These are phyloP conservation scores for Glaciozyma antarctica DNA, from an alignment of 768 basidiomycete genomes.

Conservation along the genomic window DNA sequence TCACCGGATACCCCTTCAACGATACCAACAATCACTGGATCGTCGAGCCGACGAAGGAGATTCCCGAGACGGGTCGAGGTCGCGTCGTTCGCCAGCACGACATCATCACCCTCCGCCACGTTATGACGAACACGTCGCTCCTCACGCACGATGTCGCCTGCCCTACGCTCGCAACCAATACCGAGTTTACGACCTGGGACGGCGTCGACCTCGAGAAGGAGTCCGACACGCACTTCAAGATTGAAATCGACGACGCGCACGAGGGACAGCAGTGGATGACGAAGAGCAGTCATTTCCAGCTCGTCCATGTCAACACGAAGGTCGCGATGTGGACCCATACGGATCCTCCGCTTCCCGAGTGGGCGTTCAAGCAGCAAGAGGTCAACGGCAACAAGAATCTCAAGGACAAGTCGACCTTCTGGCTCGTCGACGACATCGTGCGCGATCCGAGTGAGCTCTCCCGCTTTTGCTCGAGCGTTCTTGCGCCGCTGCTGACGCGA, in stretches of 20 bases:
- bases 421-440: slow-evolving; percentile 80
- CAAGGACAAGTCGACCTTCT: slow-evolving; percentile 67
- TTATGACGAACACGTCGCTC: slow-evolving; percentile 69
- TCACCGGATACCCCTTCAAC: slow-evolving; percentile 71
- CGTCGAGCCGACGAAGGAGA: slow-evolving; percentile 84
- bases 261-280: slow-evolving; percentile 82
- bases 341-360: slow-evolving; percentile 69
- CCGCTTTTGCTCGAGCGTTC: not conserved
- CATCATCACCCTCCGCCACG: slow-evolving; percentile 76
- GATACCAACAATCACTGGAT: slow-evolving; percentile 96
- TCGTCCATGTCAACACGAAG: slow-evolving; percentile 77
- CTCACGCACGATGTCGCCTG: slow-evolving; percentile 97
- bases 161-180: slow-evolving; percentile 92
- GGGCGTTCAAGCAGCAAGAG: slow-evolving; percentile 96
- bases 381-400: slow-evolving; percentile 94
- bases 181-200: slow-evolving; percentile 90
- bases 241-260: slow-evolving; percentile 61
- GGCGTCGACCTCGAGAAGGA: slow-evolving; percentile 59
- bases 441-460: slow-evolving; percentile 55
- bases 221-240: slow-evolving; percentile 80
- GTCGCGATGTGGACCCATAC: slow-evolving; percentile 91
- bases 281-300: slow-evolving; percentile 83
- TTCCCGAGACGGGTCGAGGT: slow-evolving; percentile 87
- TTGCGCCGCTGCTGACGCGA: slow-evolving; percentile 29
- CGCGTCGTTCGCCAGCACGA: slow-evolving; percentile 85